Evolutionary conservation across 306 rosid genomes (phyloP).

Genomic region (Potentilla sterilis): DNA sequence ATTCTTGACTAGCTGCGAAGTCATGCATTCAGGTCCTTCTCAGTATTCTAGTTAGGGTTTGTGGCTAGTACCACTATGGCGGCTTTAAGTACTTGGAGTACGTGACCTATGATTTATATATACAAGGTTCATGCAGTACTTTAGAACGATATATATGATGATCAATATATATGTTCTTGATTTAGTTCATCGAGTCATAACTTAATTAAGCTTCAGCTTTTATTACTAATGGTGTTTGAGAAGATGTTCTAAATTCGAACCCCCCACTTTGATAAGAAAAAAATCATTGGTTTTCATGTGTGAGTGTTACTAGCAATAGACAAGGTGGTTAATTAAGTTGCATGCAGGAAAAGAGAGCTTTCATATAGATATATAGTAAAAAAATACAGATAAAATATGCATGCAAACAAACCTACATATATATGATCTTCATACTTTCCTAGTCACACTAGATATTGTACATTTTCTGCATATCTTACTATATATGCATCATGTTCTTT

Average conservation of each 20-base stretch:
- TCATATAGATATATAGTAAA: background rate
- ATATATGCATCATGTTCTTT: conserved; percentile 1
- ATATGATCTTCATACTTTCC: background rate
- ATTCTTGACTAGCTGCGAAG: background rate
- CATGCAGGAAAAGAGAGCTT: background rate
- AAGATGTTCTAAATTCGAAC: background rate
- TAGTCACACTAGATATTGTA: conserved; percentile 1
- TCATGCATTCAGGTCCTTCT: background rate
- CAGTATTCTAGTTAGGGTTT: background rate
- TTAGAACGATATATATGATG: background rate
- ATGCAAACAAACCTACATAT: background rate
- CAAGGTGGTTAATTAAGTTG: background rate
- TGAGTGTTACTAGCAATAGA: background rate
- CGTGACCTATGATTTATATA: background rate
- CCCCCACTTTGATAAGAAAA: background rate
- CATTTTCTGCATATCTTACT: background rate
- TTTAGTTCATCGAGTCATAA: background rate
- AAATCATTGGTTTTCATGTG: background rate
- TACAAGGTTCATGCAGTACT: too few species aligned
- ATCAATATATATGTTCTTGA: background rate
- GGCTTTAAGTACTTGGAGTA: background rate
- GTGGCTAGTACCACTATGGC: background rate
- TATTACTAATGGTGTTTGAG: background rate
- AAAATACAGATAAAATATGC: background rate
- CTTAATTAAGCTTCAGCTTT: background rate